Conservation (phyloP, 495 filamentous ascomycete genomes). For the Clavariopsis aquatica region DNA sequence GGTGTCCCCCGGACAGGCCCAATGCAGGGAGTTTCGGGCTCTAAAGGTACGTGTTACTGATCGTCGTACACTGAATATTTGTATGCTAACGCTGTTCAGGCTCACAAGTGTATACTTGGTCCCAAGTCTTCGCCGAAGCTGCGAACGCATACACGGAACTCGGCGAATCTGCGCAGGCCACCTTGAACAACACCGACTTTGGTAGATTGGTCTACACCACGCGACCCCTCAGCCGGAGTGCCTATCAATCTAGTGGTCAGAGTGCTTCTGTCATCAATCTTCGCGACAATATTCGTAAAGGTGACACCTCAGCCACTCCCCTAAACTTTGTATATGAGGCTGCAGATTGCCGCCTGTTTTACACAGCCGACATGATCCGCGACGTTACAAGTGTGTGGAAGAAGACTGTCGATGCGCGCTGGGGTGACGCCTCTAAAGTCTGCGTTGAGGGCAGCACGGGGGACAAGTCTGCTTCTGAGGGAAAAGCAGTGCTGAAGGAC, state of each 20-base stretch:
- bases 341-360: slow-evolving; percentile 38
- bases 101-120: slow-evolving; percentile 26
- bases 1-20: slow-evolving; percentile 29
- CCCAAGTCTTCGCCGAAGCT: slow-evolving; percentile 17
- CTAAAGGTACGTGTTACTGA: slow-evolving; percentile 8
- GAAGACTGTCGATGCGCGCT: slow-evolving; percentile 32
- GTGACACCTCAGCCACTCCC: slow-evolving; percentile 26
- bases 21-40: slow-evolving; percentile 37
- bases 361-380: slow-evolving; percentile 26
- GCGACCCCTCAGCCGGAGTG: slow-evolving; percentile 20
- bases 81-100: neutral
- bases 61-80: too few relatives aligned
- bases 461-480: slow-evolving; percentile 11
- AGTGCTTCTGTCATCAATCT: slow-evolving; percentile 29
- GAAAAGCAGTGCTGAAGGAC: neutral
- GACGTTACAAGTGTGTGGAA: slow-evolving; percentile 32
- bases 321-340: slow-evolving; percentile 39
- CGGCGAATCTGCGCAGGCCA: neutral
- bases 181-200: slow-evolving; percentile 32
- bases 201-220: slow-evolving; percentile 20
- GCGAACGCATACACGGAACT: slow-evolving; percentile 2
- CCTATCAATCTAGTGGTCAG: slow-evolving; percentile 8
- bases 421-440: slow-evolving; percentile 27
- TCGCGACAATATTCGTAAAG: slow-evolving; percentile 28
- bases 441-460: slow-evolving; percentile 33